Conservation (phyloP, 805 yeast species). For the Monosporozyma yasuniensis region DNA sequence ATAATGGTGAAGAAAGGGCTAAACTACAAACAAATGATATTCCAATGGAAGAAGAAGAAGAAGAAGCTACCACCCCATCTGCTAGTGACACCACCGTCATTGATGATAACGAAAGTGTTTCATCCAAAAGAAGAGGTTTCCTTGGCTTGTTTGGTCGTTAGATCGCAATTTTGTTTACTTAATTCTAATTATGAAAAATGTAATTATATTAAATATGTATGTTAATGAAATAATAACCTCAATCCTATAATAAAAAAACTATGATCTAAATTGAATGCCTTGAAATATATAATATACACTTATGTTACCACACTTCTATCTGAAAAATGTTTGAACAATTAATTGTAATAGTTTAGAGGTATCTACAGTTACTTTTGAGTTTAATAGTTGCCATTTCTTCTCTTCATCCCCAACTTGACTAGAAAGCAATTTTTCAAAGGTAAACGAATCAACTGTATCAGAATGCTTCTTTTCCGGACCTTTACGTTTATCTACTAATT, state of each 20-base stretch:
- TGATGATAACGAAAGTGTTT: neutral
- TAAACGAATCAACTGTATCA: conserved; percentile 38
- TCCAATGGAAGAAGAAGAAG: conserved; percentile 8
- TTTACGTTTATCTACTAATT: conserved; percentile 36
- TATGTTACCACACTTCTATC: neutral
- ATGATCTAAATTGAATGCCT: neutral
- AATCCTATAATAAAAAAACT: neutral
- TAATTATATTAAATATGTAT: neutral
- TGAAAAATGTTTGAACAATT: conserved; percentile 57
- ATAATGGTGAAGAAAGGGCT: conserved; percentile 3
- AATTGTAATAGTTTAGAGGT: conserved; percentile 60
- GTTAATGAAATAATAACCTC: neutral
- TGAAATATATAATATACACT: neutral
- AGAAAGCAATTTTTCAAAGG: conserved; percentile 63
- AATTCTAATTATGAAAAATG: neutral
- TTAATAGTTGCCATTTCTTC: conserved; percentile 46
- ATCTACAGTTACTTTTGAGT: conserved; percentile 59
- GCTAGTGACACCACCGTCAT: neutral
- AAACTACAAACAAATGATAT: neutral
- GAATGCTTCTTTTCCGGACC: conserved; percentile 16
- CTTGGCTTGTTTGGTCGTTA: conserved; percentile 64
- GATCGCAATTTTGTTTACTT: neutral
- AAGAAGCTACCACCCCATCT: conserved; percentile 10
- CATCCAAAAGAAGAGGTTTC: conserved; percentile 47
- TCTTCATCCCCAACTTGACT: conserved; percentile 62